Percentiles rank a stretch among this genome's conserved stretches.
Conservation (phyloP, 139 green algal species). For the Pseudopediastrum boryanum region DNA sequence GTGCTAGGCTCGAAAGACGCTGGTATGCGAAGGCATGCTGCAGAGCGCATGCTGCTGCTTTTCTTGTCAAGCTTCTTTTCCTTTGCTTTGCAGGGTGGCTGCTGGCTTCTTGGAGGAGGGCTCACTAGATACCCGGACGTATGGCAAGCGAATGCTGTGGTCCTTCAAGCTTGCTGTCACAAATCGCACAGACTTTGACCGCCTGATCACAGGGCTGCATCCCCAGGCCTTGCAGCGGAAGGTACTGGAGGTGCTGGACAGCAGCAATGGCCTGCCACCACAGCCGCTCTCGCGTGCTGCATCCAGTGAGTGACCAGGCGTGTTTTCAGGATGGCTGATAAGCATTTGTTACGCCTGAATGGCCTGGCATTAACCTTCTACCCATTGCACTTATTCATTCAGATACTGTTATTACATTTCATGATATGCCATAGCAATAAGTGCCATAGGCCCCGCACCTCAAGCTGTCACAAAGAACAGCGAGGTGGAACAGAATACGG, state of each 20-base stretch:
- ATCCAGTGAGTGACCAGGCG: no score
- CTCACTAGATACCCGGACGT: constrained; percentile 66
- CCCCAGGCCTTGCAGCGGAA: constrained; percentile 43
- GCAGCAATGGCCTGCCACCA: constrained; percentile 48
- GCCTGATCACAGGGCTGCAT: constrained; percentile 38
- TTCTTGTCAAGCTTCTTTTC: neutral
- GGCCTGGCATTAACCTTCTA: no score
- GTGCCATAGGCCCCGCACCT: no score
- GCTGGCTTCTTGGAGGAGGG: constrained; percentile 75
- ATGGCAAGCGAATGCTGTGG: constrained; percentile 81
- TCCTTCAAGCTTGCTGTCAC: constrained; percentile 42
- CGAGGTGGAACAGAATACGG: no score
- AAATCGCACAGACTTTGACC: constrained; percentile 43
- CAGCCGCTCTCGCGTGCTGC: constrained; percentile 32
- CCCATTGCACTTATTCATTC: no score
- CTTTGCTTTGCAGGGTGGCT: constrained; percentile 47
- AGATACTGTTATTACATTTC: no score
- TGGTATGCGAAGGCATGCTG: neutral
- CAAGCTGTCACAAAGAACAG: no score
- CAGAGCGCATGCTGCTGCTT: neutral
- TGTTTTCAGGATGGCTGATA: no score
- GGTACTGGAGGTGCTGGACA: constrained; percentile 57
- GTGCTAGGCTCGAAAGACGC: no score
- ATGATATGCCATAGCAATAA: no score
- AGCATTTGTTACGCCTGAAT: no score